Base-by-base conservation (phyloP, 2,329 filamentous ascomycete species). In the Coniochaeta sp. region DNA sequence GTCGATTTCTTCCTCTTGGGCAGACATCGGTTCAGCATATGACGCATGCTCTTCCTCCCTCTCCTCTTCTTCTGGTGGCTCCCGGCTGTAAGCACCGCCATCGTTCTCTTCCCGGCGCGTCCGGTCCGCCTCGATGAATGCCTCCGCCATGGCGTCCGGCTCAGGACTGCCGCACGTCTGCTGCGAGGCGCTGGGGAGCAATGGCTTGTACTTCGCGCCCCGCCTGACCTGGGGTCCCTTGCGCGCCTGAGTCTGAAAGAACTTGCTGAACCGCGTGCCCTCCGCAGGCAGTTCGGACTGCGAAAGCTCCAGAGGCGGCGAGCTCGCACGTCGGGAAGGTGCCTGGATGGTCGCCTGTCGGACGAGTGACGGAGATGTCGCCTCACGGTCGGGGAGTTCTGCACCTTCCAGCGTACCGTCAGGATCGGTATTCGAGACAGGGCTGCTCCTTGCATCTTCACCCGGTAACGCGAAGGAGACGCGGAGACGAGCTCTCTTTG, bases 141-240 rank as follows among this genome's bases (percentile, higher is more conserved):
- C 77, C 61, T 79, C 71, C 0, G 80, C 80, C 77, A 82, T 81
- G 7, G 77, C 80, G 59, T 71, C 73, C 17, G 79, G 63, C 0
- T 66, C 67, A 7, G 77, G 76, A 34, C 78, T 81, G 38, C 70
- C 64, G 14, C 68, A 69, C 12, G 61, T 68, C 62, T 73, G 74
- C 62, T 81, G 78, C 6, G 77, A 80, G 14, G 69, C 72, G 19
- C 73, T 75, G 5, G 77, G 78, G 2, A 80, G 65, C 1, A 81
- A 65, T 16, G 24, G 34, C 11, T 31, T 55, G 54, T 22, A 38
- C 3, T 17, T 57, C 8, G n/a, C 14, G 31, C 17, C 24, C 17
- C n/a, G 38, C 40, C 12, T n/a, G 7, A 54, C 26, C 2, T 36
- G 31, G 11, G 17, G 55, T 5, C 44, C 69, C 16, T 70, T 58